These are phyloP conservation scores for Plasmodium adleri DNA, from an alignment of 169 alveolate species.

Conservation along the genomic window DNA sequence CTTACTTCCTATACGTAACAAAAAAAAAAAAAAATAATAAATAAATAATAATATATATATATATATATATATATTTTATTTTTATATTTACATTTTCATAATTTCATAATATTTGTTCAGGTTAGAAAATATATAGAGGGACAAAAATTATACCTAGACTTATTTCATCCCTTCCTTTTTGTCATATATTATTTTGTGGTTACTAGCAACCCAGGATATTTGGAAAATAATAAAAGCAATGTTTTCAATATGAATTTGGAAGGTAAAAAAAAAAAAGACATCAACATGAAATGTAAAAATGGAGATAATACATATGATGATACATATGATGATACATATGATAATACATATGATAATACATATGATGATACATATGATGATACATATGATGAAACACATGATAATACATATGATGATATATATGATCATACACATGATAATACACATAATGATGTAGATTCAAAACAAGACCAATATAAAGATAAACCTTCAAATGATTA, in stretches of 20 bases:
- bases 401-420: neutral
- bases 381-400: too few species aligned
- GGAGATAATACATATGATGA: neutral
- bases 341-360: too few species aligned
- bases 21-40: slow-evolving; percentile 1
- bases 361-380: neutral
- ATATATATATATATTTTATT: neutral
- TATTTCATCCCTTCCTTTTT: slow-evolving; percentile 39
- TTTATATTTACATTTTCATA: neutral
- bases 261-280: neutral
- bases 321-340: neutral
- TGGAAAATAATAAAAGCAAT: slow-evolving; percentile 1
- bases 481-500: neutral
- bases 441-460: neutral
- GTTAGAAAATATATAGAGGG: neutral
- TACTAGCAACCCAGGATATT: slow-evolving; percentile 62
- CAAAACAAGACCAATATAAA: neutral
- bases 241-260: neutral
- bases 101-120: neutral
- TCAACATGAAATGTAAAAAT: neutral
- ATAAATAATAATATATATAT: neutral
- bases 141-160: neutral
- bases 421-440: neutral
- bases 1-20: slow-evolving; percentile 43
- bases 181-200: slow-evolving; percentile 38